phyloP scores from a whole-genome alignment of 257 asterid genomes.

The Solanum bulbocastanum region DNA sequence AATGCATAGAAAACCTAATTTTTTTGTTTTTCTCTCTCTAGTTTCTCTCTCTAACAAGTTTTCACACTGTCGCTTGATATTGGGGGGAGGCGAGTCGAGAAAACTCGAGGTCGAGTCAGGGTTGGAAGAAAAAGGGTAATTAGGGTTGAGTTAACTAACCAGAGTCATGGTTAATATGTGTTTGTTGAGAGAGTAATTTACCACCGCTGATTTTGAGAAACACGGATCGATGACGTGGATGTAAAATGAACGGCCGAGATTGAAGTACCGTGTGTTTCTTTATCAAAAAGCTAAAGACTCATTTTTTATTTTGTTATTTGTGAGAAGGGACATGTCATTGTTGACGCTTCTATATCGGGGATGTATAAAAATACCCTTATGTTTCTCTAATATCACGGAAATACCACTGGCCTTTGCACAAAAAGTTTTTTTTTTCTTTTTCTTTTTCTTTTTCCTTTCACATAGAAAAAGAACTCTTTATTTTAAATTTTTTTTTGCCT shows the following conservation, averaged over 20 bases:
- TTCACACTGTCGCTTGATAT: constrained; percentile 14
- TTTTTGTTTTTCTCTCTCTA: background rate
- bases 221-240: constrained; percentile 65
- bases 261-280: constrained; percentile 57
- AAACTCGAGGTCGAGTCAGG: constrained; percentile 24
- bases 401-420: background rate
- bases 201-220: constrained; percentile 24
- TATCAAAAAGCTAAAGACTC: background rate
- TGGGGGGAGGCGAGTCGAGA: constrained; percentile 9
- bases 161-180: constrained; percentile 11
- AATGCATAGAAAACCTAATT: constrained; percentile 3
- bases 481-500: background rate
- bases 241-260: constrained; percentile 24
- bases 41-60: constrained; percentile 22
- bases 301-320: background rate
- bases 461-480: background rate
- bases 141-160: constrained; percentile 40
- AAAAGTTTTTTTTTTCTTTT: too few species aligned
- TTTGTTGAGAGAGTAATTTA: constrained; percentile 2
- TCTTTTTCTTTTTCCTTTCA: background rate
- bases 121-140: constrained; percentile 28
- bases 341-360: background rate
- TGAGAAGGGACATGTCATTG: background rate
- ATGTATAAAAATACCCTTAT: background rate
- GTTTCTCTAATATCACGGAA: background rate